Percentiles rank a stretch among this genome's conserved stretches.
Evolutionary conservation across 2,329 filamentous ascomycete genomes (phyloP).

Genomic region (Remersonia thermophila): DNA sequence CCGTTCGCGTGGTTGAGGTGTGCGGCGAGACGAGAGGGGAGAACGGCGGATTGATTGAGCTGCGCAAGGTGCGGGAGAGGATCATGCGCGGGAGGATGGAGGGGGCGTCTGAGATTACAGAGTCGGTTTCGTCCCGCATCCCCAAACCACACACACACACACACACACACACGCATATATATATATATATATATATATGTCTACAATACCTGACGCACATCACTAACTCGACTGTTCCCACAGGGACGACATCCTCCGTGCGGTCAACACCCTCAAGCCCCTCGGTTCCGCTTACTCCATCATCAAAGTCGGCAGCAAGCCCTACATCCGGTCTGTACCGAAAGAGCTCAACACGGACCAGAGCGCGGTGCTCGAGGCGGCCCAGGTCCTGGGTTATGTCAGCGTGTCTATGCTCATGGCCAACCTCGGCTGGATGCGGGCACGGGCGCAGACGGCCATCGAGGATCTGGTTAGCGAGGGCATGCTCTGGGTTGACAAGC

Average conservation of each 20-base stretch:
- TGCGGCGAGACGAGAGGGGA: conserved; percentile 76
- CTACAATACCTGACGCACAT: background rate
- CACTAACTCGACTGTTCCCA: background rate
- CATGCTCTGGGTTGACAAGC: conserved; percentile 86
- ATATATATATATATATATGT: too few species aligned
- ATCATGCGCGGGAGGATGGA: conserved; percentile 63
- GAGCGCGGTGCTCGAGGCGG: conserved; percentile 79
- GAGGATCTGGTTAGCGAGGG: conserved; percentile 82
- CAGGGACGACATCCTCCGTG: conserved; percentile 79
- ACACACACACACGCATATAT: too few species aligned
- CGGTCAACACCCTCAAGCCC: conserved; percentile 75
- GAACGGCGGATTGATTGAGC: conserved; percentile 83
- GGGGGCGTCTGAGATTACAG: conserved; percentile 67
- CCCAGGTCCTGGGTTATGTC: conserved; percentile 80
- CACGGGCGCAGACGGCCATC: conserved; percentile 76
- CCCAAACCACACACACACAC: too few species aligned
- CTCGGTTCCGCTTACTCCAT: conserved; percentile 81
- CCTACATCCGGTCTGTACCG: conserved; percentile 84
- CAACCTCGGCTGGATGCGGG: conserved; percentile 76
- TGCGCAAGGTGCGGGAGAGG: conserved; percentile 66
- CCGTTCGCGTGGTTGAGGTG: conserved; percentile 87
- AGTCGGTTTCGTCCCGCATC: conserved; percentile 39
- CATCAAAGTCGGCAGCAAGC: conserved; percentile 67
- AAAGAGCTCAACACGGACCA: conserved; percentile 95
- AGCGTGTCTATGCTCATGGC: conserved; percentile 78